Base-by-base conservation (phyloP, 208 protist species). In the Wallacemonas sp. region DNA sequence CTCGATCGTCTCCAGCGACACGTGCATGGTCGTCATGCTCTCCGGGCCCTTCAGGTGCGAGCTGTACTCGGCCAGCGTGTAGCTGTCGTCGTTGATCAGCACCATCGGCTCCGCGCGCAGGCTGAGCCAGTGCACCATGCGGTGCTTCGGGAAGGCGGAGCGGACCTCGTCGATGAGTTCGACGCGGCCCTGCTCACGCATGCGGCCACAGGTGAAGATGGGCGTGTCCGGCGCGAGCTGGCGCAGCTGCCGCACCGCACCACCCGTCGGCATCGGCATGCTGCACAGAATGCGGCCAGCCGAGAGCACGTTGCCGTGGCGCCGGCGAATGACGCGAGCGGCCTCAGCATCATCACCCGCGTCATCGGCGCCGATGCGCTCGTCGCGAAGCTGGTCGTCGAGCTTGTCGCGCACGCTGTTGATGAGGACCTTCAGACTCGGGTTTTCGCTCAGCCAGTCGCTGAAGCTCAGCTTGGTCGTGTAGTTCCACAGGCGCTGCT, bases 61-160 rank as follows among this genome's bases (percentile, higher is more conserved):
- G 69, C 83, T 83, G 73, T 87, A 90, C 68, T 95, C 90, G 16
- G 76, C 58, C 21, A 95, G 77, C 33, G 83, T 92, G 78, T 90
- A 95, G 74, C 74, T 72, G 0, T 87, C 61, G 39, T 87, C 83
- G 73, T 95, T 95, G 64, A 95, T 85, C 43, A 88, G 66, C 27
- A 95, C 81, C 82, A 93, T 92, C 32, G 90, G 85, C 76, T 95
- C 90, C 6, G 90, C 86, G 16, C 90, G 80, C 47, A 95, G 76
- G 74, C 82, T 93, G 23, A 95, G 60, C 90, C 90, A 95, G 56
- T 88, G 74, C 32, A 95, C 70, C 26, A 73, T 72, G 24, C 69
- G 63, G 36, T 74, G 70, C 21, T 79, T 57, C 1, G 90, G 87
- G 62, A 92, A 95, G 19, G 72, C 72, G 2, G 14, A 21, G 21